These are phyloP conservation scores for Cytospora piceicola DNA, from an alignment of 2,329 filamentous ascomycete genomes.

Conservation along the genomic window DNA sequence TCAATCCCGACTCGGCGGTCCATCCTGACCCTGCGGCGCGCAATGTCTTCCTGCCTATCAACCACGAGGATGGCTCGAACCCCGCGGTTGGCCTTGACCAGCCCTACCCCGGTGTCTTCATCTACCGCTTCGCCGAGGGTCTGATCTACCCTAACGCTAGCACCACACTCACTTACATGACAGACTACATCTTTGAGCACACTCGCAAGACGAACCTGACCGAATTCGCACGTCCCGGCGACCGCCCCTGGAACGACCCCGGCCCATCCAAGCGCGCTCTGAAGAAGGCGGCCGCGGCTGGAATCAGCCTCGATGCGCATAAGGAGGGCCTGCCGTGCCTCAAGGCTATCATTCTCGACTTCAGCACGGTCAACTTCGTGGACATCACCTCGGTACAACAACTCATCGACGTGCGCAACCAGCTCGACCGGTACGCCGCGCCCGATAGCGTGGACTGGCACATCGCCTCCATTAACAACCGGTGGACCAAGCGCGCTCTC, in stretches of 20 bases:
- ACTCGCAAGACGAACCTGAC: slow-evolving; percentile 78
- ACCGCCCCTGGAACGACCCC: slow-evolving; percentile 94
- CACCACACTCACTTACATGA: slow-evolving; percentile 81
- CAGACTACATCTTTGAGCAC: slow-evolving; percentile 66
- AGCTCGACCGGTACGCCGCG: slow-evolving; percentile 81
- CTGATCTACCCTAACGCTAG: slow-evolving; percentile 97
- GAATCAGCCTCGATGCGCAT: slow-evolving; percentile 31
- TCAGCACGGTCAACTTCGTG: slow-evolving; percentile 90
- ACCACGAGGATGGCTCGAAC: slow-evolving; percentile 89
- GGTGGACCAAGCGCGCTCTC: slow-evolving; percentile 92
- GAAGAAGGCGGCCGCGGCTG: slow-evolving; percentile 34
- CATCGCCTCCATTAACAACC: slow-evolving; percentile 89
- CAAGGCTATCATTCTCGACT: slow-evolving; percentile 85
- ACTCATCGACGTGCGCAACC: slow-evolving; percentile 91
- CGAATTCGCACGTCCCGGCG: slow-evolving; percentile 67
- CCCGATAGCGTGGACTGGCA: slow-evolving; percentile 93
- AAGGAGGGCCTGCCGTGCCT: slow-evolving; percentile 37
- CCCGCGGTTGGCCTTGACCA: slow-evolving; percentile 77
- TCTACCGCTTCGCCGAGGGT: slow-evolving; percentile 91
- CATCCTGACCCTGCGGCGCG: slow-evolving; percentile 58
- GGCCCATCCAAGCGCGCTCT: slow-evolving; percentile 62
- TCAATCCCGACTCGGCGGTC: slow-evolving; percentile 40
- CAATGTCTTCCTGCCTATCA: slow-evolving; percentile 84
- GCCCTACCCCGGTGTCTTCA: slow-evolving; percentile 91
- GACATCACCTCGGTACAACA: slow-evolving; percentile 92